A percentile compares a stretch with the other conserved stretches of the same genome.
Conservation (phyloP, 1,139 yeast genomes). For the Pichia sp. region DNA sequence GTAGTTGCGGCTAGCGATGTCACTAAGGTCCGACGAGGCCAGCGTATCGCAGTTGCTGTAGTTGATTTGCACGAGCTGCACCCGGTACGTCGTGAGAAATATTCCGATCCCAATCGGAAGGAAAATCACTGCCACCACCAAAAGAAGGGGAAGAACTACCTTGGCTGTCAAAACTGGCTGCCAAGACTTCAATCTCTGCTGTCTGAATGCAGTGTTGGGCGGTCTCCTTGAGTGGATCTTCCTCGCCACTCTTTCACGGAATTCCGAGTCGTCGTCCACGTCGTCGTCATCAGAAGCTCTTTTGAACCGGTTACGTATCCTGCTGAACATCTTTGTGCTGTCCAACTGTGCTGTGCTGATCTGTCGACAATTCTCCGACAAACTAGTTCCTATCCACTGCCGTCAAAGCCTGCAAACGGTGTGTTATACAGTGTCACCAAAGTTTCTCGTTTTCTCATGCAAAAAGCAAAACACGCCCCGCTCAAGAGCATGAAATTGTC, state of each 20-base stretch:
- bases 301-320: slow-evolving; percentile 13
- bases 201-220: slow-evolving; percentile 77
- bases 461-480: not conserved
- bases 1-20: slow-evolving; percentile 50
- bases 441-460: too few species aligned
- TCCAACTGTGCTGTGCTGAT: too few species aligned
- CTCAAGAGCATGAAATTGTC: not conserved
- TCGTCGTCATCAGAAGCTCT: slow-evolving; percentile 7
- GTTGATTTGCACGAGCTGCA: slow-evolving; percentile 54
- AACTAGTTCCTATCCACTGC: too few species aligned
- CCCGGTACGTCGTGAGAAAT: slow-evolving; percentile 53
- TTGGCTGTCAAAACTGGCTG: slow-evolving; percentile 77
- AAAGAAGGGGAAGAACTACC: slow-evolving; percentile 64
- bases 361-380: too few species aligned
- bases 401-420: too few species aligned
- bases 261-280: slow-evolving; percentile 20
- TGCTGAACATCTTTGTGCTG: slow-evolving; percentile 10
- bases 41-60: slow-evolving; percentile 52
- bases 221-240: slow-evolving; percentile 57
- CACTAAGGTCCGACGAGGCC: slow-evolving; percentile 37
- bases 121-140: slow-evolving; percentile 59
- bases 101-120: slow-evolving; percentile 74
- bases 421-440: too few species aligned
- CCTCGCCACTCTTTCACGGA: slow-evolving; percentile 27
- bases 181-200: slow-evolving; percentile 75